Evolutionary conservation across 371 early-diverging fungal genomes (phyloP).

Genomic region (Rhizopus stolonifer): DNA sequence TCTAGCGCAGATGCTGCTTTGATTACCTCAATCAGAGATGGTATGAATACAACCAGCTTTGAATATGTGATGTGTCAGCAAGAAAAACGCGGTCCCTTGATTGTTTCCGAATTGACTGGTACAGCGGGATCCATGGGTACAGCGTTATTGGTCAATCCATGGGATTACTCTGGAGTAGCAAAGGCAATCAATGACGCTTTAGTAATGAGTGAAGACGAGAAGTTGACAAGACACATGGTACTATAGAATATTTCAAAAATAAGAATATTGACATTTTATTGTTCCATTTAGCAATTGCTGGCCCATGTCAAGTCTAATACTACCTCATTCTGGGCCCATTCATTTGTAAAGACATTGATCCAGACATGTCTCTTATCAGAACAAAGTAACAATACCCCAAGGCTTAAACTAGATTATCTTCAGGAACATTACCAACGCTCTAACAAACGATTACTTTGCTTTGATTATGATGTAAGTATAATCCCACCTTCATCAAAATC

Average conservation of each 20-base stretch:
- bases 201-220: conserved; percentile 80
- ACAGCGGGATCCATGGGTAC: conserved; percentile 91
- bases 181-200: conserved; percentile 89
- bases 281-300: conserved; percentile 66
- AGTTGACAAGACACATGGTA: conserved; percentile 72
- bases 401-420: conserved; percentile 53
- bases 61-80: conserved; percentile 98
- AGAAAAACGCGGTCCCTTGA: conserved; percentile 86
- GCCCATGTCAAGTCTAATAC: conserved; percentile 89
- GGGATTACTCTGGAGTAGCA: conserved; percentile 95
- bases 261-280: conserved; percentile 15
- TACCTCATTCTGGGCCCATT: conserved; percentile 89
- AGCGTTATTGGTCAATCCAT: conserved; percentile 95
- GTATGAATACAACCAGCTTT: conserved; percentile 98
- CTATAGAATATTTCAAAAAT: conserved; percentile 29
- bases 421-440: conserved; percentile 50
- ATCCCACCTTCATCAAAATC: no score
- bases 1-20: conserved; percentile 93
- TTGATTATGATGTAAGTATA: conserved; percentile 81
- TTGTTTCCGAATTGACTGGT: conserved; percentile 97
- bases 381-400: conserved; percentile 68
- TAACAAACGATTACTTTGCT: conserved; percentile 71
- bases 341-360: conserved; percentile 69
- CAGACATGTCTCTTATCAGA: conserved; percentile 47
- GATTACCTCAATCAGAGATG: conserved; percentile 96